Evolutionary conservation across 192 early-diverging fungal species (phyloP).

Genomic region (Backusella sp.): DNA sequence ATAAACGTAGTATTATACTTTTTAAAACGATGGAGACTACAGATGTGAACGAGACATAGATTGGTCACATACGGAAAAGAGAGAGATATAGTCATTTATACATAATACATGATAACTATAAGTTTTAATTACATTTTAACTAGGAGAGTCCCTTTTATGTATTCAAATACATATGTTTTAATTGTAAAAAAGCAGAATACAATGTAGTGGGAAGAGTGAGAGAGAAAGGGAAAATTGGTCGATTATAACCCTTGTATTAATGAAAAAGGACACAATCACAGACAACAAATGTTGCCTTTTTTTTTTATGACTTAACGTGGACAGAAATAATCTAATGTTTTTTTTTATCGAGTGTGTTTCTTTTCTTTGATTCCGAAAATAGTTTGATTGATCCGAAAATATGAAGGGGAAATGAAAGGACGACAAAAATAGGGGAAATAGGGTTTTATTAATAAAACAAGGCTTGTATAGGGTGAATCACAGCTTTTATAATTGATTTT

Average conservation of each 20-base stretch:
- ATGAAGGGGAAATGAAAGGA: constrained; percentile 1
- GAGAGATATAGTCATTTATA: no score
- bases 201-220: constrained; percentile 59
- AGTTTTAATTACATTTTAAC: no score
- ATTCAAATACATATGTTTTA: no score
- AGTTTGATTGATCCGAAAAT: constrained; percentile 81
- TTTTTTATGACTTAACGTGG: constrained; percentile 74
- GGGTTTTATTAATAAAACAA: neutral
- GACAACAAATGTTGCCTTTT: neutral
- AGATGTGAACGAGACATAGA: no score
- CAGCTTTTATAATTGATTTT: neutral
- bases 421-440: neutral
- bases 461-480: neutral
- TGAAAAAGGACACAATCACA: neutral
- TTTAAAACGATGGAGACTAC: no score
- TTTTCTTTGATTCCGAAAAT: constrained; percentile 93
- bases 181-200: constrained; percentile 64
- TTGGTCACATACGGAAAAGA: no score
- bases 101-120: no score
- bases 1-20: no score
- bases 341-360: constrained; percentile 92
- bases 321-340: constrained; percentile 62
- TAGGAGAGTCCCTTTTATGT: no score
- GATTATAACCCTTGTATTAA: neutral
- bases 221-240: neutral